Base-by-base conservation (phyloP, 2,329 filamentous ascomycete genomes). In the Teratosphaeria destructans region DNA sequence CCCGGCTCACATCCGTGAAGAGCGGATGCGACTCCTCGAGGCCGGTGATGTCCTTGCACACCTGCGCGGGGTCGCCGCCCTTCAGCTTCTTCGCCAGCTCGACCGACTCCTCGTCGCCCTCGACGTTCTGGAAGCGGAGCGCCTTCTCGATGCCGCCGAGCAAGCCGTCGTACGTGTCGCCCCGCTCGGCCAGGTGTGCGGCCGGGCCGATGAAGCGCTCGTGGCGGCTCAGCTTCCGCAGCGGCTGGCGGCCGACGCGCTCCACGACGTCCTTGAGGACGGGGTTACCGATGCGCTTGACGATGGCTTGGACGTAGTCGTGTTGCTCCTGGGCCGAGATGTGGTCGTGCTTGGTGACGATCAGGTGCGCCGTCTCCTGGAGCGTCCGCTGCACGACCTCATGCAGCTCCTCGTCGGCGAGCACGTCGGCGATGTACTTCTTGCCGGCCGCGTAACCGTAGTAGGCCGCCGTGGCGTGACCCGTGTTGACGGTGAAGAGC, bases 401-500 rank as follows among this genome's bases (percentile, higher is more conserved):
- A 74, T 89, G 83, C 71, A 99, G 95, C 69, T 85, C 81, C 71
- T 85, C 80, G 73, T 97, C 90, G 63, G 85, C 83, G 64, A 97
- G 83, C 8, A 92, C 88, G 69, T 97, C 93, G 73, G 94, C 90
- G 66, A 99, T 90, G 62, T 88, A 95, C 71, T 84, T 81, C 82
- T 95, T 93, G 71, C 89, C 86, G 66, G 86, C 83, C 78, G 91
- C 83, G 82, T 95, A 89, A 59, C 92, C 93, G 76, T 94, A 92
- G 83, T 97, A 97, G 61, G 94, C 93, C 23, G 92, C 92, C 7
- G 93, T 95, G 61, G 94, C 94, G 74, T 99, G 94, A 59, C 91
- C 89, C 26, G 94, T 99, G 84, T 99, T 99, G 82, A 99, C 93
- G 26, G 94, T 99, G 82, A 92, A 99, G 65, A 99, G 86, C 84